A percentile compares a stretch with the other conserved stretches of the same genome.
Evolutionary conservation across 495 filamentous ascomycete species (phyloP).

Genomic region (Eremomyces bilateralis): DNA sequence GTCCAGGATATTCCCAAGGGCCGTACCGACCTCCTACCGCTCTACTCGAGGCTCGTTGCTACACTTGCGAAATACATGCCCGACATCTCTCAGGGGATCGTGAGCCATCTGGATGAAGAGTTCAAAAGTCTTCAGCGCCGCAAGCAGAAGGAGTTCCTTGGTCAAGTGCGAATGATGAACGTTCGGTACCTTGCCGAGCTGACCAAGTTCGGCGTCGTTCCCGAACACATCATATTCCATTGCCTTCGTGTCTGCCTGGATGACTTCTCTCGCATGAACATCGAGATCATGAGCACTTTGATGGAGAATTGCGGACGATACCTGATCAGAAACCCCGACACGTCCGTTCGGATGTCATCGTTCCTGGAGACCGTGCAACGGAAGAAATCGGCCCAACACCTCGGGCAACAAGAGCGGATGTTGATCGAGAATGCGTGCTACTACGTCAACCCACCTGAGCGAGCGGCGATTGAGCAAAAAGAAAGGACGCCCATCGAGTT

Average conservation of each 20-base stretch:
- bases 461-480: slow-evolving; percentile 88
- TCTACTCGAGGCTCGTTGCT: slow-evolving; percentile 79
- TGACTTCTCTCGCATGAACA: slow-evolving; percentile 95
- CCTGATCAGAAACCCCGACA: slow-evolving; percentile 81
- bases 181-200: slow-evolving; percentile 92
- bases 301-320: slow-evolving; percentile 95
- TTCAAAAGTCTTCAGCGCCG: slow-evolving; percentile 95
- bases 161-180: slow-evolving; percentile 83
- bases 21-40: slow-evolving; percentile 73
- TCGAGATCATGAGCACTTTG: slow-evolving; percentile 95
- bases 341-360: slow-evolving; percentile 72
- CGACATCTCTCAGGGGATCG: slow-evolving; percentile 77
- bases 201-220: slow-evolving; percentile 95
- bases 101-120: slow-evolving; percentile 85
- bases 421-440: slow-evolving; percentile 97
- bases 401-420: slow-evolving; percentile 93
- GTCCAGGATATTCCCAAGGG: slow-evolving; percentile 88
- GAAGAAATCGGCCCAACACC: slow-evolving; percentile 87
- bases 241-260: slow-evolving; percentile 94
- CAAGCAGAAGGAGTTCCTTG: slow-evolving; percentile 92
- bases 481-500: slow-evolving; percentile 83
- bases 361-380: slow-evolving; percentile 89
- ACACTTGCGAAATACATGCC: slow-evolving; percentile 86
- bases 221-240: slow-evolving; percentile 97
- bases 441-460: slow-evolving; percentile 86